These are phyloP conservation scores for Penicillium sp. DNA, from an alignment of 2,329 filamentous ascomycete genomes.

Conservation along the genomic window DNA sequence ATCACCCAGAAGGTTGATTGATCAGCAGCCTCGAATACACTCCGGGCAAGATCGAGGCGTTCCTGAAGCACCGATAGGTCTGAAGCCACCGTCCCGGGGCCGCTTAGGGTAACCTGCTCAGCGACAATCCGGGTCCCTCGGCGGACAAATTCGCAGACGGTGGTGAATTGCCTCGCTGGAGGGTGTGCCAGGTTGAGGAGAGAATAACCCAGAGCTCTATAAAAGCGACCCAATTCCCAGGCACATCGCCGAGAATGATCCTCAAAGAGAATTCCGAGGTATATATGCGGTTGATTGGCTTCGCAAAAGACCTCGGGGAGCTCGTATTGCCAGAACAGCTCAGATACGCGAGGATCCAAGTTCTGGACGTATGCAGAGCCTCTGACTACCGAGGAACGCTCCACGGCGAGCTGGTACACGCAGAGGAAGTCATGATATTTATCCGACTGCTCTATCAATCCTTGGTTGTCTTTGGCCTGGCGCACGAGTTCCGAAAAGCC, in stretches of 20 bases:
- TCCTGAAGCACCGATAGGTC: conserved; percentile 26
- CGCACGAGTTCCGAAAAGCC: conserved; percentile 38
- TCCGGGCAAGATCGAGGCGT: conserved; percentile 29
- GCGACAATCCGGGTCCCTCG: conserved; percentile 41
- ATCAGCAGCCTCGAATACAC: conserved; percentile 15
- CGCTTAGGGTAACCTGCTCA: conserved; percentile 32
- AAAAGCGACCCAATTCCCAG: conserved; percentile 58
- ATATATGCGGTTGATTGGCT: conserved; percentile 53
- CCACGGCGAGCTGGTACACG: conserved; percentile 37
- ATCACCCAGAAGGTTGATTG: conserved; percentile 37
- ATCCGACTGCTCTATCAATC: conserved; percentile 16
- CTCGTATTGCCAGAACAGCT: conserved; percentile 53
- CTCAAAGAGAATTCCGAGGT: conserved; percentile 67
- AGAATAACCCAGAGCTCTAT: conserved; percentile 61
- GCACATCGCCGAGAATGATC: conserved; percentile 59
- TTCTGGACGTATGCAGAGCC: conserved; percentile 16
- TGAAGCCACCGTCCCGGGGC: conserved; percentile 22
- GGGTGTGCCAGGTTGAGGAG: conserved; percentile 48
- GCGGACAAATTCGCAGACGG: conserved; percentile 42
- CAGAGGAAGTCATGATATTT: conserved; percentile 39
- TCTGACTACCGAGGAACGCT: background rate
- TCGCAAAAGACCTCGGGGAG: conserved; percentile 23
- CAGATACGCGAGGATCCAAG: conserved; percentile 57
- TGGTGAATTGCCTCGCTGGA: conserved; percentile 22
- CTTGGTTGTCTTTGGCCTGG: conserved; percentile 32